Conservation (phyloP, 2,329 filamentous ascomycete species). For the Penicillium corylophilum region DNA sequence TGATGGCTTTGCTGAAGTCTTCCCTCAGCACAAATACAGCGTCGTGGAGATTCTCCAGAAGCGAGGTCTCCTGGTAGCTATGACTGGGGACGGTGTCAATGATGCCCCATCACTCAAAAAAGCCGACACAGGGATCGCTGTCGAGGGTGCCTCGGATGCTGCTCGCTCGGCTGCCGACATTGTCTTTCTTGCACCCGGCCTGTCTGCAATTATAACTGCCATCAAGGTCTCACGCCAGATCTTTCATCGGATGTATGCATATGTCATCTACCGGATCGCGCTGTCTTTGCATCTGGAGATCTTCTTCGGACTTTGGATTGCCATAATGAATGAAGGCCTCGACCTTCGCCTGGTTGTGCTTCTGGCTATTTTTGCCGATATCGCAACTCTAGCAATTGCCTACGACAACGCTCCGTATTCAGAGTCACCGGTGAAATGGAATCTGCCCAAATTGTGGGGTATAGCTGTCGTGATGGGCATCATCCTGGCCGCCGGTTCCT, state of each 20-base stretch:
- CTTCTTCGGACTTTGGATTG: conserved; percentile 89
- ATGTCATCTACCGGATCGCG: conserved; percentile 93
- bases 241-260: conserved; percentile 96
- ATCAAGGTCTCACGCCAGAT: conserved; percentile 92
- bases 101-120: conserved; percentile 91
- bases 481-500: conserved; percentile 78
- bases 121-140: conserved; percentile 93
- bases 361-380: conserved; percentile 92
- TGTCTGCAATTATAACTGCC: conserved; percentile 88
- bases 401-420: conserved; percentile 92
- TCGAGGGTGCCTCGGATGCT: conserved; percentile 87
- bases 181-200: conserved; percentile 86
- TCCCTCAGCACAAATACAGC: conserved; percentile 93
- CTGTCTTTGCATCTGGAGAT: conserved; percentile 88
- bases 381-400: conserved; percentile 86
- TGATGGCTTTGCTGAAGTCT: conserved; percentile 91
- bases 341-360: conserved; percentile 89
- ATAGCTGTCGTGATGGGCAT: conserved; percentile 83
- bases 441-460: conserved; percentile 89
- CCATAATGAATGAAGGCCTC: conserved; percentile 77
- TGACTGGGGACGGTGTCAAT: conserved; percentile 96
- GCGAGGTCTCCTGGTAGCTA: conserved; percentile 89
- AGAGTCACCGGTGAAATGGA: conserved; percentile 88
- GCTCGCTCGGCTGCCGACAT: conserved; percentile 90
- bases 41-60: conserved; percentile 92